Evolutionary conservation across 2,329 filamentous ascomycete species (phyloP).

Genomic region (Zymoseptoria brevis): DNA sequence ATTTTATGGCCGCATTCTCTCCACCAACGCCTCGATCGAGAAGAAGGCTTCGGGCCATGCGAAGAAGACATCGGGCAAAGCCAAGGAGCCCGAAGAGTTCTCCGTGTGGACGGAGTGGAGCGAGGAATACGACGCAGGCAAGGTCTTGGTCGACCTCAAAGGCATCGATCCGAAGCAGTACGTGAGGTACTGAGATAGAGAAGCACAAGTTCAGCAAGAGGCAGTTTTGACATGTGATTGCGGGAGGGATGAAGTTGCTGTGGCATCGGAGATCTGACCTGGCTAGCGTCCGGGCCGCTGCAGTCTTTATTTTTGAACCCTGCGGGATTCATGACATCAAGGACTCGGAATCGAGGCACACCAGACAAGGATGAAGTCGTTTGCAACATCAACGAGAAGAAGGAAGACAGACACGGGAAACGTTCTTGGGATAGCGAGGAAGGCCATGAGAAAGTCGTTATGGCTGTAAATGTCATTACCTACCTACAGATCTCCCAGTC

Average conservation of each 20-base stretch:
- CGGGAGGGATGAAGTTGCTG: neutral
- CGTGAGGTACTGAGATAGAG: slow-evolving; percentile 1
- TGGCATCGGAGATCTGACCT: neutral
- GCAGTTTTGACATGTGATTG: neutral
- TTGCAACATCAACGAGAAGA: neutral
- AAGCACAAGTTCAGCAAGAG: neutral
- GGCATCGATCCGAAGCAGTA: slow-evolving; percentile 9
- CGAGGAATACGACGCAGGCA: neutral
- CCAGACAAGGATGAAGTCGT: neutral
- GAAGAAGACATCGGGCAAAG: slow-evolving; percentile 16
- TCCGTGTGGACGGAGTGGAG: neutral
- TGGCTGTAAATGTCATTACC: neutral
- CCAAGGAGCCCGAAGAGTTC: slow-evolving; percentile 3
- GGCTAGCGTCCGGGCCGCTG: neutral
- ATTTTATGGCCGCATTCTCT: neutral
- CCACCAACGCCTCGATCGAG: neutral
- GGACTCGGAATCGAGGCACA: neutral
- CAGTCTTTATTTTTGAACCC: neutral
- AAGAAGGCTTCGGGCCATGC: slow-evolving; percentile 16
- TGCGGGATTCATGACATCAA: neutral
- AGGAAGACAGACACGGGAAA: neutral
- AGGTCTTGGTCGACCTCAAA: slow-evolving; percentile 6
- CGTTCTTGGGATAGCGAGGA: neutral
- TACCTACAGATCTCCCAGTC: too few relatives aligned
- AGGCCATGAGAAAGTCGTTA: neutral